These are phyloP conservation scores for Silene conica DNA, from an alignment of 148 eudicot species.

Conservation along the genomic window DNA sequence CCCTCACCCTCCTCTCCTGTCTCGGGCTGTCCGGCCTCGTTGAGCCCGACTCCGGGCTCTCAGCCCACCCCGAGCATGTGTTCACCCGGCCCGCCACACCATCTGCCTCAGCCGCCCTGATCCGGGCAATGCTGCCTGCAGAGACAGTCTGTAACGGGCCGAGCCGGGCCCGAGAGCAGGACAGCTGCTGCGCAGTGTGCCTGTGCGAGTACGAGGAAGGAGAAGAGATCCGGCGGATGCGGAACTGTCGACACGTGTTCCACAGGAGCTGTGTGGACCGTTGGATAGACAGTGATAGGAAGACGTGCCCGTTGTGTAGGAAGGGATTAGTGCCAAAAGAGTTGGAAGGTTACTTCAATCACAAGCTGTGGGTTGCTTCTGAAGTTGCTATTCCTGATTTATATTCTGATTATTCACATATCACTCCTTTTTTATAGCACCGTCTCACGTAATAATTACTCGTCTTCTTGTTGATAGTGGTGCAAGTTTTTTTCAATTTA, in stretches of 20 bases:
- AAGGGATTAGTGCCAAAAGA: conserved; percentile 43
- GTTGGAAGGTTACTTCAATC: conserved; percentile 58
- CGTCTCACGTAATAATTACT: too few relatives aligned
- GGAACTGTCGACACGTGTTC: conserved; percentile 47
- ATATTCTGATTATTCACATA: conserved; percentile 52
- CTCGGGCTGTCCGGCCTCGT: conserved; percentile 33
- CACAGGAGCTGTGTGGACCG: conserved; percentile 64
- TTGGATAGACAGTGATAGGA: conserved; percentile 62
- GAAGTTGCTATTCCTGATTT: conserved; percentile 46
- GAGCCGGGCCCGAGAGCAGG: conserved; percentile 9
- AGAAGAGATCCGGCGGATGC: conserved; percentile 52
- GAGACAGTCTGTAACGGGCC: conserved; percentile 26
- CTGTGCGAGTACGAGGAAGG: conserved; percentile 39
- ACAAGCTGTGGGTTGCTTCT: conserved; percentile 65
- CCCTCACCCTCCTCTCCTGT: conserved; percentile 26
- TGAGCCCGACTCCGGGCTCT: conserved; percentile 23
- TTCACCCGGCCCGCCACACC: background rate
- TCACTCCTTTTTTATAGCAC: conserved; percentile 22
- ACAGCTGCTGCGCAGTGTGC: conserved; percentile 50
- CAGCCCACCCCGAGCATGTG: conserved; percentile 25
- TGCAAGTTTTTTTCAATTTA: too few relatives aligned
- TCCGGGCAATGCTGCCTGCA: conserved; percentile 65
- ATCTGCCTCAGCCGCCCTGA: conserved; percentile 46
- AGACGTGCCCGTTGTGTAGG: conserved; percentile 57
- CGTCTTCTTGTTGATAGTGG: too few relatives aligned